Base-by-base conservation (phyloP, 352 stramenopile genomes). In the Peronospora farinosa region DNA sequence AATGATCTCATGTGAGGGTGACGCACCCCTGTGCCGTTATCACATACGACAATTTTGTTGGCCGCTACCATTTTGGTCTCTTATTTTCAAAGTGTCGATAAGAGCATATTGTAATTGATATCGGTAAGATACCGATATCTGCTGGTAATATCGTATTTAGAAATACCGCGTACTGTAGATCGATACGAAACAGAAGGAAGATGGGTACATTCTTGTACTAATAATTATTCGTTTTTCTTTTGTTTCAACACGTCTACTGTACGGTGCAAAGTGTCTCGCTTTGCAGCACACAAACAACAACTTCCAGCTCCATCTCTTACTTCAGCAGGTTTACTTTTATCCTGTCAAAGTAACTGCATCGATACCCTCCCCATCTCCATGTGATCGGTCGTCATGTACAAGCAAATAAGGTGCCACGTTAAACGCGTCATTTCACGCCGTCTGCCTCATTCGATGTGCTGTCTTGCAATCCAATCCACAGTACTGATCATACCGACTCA, bases 11-110 rank as follows among this genome's bases (percentile, higher is more conserved):
- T 21, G 0, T 16, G 35, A 32, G 16, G 1, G 40, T 1, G 12
- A 74, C 78, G 54, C 53, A 93, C 80, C 63, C 82, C 83, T 39
- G 83, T 92, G 63, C 83, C 83, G 65, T 94, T 92, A 51, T 94
- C 83, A 61, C 80, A 92, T 65, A 94, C 83, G 33, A 94, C 71
- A 63, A 94, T 88, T 63, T 88, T 88, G 67, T 86, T 93, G 10
- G 82, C 79, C 7, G 82, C 82, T 45, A 92, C 82, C 82, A 92
- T 92, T n/a, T n/a, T 12, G 28, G 10, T 32, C 10, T 2, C 5
- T 1, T n/a, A n/a, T 32, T 4, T 12, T 25, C 17, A 17, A 42
- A 13, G 40, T 31, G 25, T 31, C 30, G 32, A 23, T 23, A 27
- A 21, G 1, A 21, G 19, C 19, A 3, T 3, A 3, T 0, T 4